These are phyloP conservation scores for Pinus tabuliformis DNA, from an alignment of 75 land plant genomes.

Conservation along the genomic window DNA sequence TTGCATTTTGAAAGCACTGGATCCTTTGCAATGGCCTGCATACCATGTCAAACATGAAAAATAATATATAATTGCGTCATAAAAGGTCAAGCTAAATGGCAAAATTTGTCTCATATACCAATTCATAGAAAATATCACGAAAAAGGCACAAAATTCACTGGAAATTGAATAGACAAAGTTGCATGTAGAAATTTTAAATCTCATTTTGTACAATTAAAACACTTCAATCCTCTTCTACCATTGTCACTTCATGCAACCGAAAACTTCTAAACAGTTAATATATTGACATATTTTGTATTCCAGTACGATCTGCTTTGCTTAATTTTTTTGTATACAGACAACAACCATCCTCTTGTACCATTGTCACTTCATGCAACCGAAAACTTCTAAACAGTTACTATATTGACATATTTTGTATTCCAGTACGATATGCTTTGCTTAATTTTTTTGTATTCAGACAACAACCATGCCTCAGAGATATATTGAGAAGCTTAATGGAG, in stretches of 20 bases:
- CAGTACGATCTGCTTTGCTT: not conserved
- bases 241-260: not conserved
- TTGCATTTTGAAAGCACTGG: constrained; percentile 68
- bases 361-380: not conserved
- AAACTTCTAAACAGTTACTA: not conserved
- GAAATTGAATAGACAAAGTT: not conserved
- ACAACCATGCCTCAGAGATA: not conserved
- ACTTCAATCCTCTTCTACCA: not conserved
- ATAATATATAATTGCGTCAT: too few relatives aligned
- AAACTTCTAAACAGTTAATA: not conserved
- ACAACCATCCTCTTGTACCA: not conserved
- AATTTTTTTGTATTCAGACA: too few relatives aligned
- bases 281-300: not conserved
- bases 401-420: not conserved
- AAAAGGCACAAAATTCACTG: not conserved
- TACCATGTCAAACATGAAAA: not conserved
- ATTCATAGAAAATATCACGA: not conserved
- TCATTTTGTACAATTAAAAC: not conserved
- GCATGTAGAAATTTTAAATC: not conserved
- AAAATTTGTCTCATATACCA: not conserved
- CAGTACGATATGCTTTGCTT: not conserved
- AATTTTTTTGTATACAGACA: too few relatives aligned
- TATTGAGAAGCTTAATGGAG: not conserved
- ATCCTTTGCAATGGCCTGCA: constrained; percentile 92
- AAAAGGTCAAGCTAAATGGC: not conserved